Evolutionary conservation across 768 basidiomycete genomes (phyloP), one percentile per base, ranked within the genome.

Genomic region (Macrolepiota dolichaula): DNA sequence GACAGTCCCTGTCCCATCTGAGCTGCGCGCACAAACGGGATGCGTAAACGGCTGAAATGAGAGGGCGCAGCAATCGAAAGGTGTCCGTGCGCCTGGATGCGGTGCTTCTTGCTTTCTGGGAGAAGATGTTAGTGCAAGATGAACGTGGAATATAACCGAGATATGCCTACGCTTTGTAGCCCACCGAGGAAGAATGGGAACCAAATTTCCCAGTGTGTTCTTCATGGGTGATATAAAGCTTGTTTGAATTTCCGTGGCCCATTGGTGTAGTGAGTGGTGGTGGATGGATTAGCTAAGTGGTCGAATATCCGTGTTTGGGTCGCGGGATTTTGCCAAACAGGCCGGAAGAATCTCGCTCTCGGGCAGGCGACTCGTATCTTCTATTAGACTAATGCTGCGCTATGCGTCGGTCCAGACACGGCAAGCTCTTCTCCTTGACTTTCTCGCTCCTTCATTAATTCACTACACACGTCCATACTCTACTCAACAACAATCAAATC

Each of bases 1-100:
- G 7, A 96, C 94, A 29, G 68, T 69, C 15, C 93, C 89, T 5
- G 87, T 90, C 57, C 92, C 87, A 69, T 96, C 92, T 17, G 81
- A 71, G 67, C 95, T 94, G 35, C 90, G 82, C 2, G 92, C 89
- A 68, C 90, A 92, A 12, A 97, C 95, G 1, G 96, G 96, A 67
- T 94, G 88, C 27, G 79, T 79, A 70, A 96, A 97, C 4, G 89
- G 92, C 68, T 96, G 94, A 64, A 94, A 91, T 9, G 94, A 93
- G 36, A 97, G 82, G 0, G 94, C 87, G 65, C 96, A 98, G 64
- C 89, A 96, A 75, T 97, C 95, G 68, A 92, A 94, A 29, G 92
- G 92, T 0, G 89, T 92, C 47, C 79, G 77, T 40, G 82, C 78
- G 64, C 80, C 85, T 38, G 86, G 83, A 69, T 86, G 85, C 0